Evolutionary conservation across 2,329 filamentous ascomycete species (phyloP).

Genomic region (Neoscytalidium dimidiatum): DNA sequence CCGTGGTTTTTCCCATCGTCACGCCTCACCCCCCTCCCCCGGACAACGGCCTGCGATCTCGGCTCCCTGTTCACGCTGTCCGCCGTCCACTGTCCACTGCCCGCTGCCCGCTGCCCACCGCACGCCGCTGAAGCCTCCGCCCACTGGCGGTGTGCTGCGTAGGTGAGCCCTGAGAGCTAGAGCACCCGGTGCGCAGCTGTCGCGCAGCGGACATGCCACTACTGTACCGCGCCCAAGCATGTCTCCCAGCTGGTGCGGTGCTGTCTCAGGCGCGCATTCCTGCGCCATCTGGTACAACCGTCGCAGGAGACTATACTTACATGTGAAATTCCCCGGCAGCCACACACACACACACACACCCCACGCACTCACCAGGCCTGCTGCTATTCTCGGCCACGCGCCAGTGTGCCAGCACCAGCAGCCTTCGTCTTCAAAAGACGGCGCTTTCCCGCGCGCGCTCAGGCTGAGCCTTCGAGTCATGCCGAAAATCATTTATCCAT

Average conservation of each 20-base stretch:
- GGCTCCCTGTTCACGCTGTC: background rate
- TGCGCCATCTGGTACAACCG: background rate
- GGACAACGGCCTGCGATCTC: background rate
- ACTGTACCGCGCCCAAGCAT: no score
- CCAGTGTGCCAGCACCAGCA: no score
- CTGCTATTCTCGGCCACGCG: background rate
- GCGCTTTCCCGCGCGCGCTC: background rate
- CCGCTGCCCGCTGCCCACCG: no score
- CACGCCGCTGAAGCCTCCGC: background rate
- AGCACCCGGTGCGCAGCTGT: background rate
- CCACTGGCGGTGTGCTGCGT: background rate
- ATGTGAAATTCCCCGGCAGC: background rate
- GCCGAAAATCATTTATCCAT: background rate
- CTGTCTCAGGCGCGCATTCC: constrained; percentile 2
- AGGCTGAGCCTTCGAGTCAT: background rate
- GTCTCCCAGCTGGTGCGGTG: no score
- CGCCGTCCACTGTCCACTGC: no score
- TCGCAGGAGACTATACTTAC: background rate
- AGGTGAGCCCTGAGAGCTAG: no score
- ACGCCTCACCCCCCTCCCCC: no score
- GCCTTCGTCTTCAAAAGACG: background rate
- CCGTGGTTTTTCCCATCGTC: no score
- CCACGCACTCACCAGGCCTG: background rate
- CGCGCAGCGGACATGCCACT: background rate
- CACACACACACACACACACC: no score